Evolutionary conservation across 345 rosid genomes (phyloP), one percentile per base, ranked within the genome.

Genomic region (Litchi chinensis): DNA sequence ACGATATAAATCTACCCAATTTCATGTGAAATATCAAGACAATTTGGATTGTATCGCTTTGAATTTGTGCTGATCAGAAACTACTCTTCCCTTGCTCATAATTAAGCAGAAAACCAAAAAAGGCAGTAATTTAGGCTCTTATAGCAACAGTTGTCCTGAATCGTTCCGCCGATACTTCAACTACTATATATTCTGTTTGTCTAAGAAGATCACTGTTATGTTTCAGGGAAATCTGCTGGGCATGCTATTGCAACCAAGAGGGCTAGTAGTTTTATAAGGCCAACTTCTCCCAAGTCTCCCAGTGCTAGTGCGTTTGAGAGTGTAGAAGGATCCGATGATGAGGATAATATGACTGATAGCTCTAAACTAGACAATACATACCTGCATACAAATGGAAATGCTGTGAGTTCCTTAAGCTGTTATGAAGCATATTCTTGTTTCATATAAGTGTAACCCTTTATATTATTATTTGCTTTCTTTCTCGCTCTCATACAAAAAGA

Each of bases 251-350:
- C 85, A 63, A 76, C 86, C 43, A 92, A 89, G 90, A 91, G 93
- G 83, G 39, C 84, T 68, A 90, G 92, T 70, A 88, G 76, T 81
- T 82, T 91, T 78, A 86, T 89, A 24, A 89, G 95, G 82, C 91
- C 96, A 79, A 90, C 90, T 60, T 91, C 98, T 74, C 99, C 99
- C 0, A 94, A 93, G 85, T 97, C 99, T 32, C 99, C 99, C 41
- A 91, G 97, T 88, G 97, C 91, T 56, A 93, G 99, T 87, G 97
- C 97, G 65, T 92, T 94, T 81, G 98, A 93, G 88, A 94, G 95
- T 74, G 70, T 91, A 73, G 99, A 87, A 83, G 99, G 91, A 68
- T 94, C 98, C 1, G 99, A 97, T 85, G 99, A 93, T 76, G 99
- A 94, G 82, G 97, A 94, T 83, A 86, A 85, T 79, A 70, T 92